These are phyloP conservation scores for Ceratobasidium sp. DNA, from an alignment of 1,284 basidiomycete species.

Conservation along the genomic window DNA sequence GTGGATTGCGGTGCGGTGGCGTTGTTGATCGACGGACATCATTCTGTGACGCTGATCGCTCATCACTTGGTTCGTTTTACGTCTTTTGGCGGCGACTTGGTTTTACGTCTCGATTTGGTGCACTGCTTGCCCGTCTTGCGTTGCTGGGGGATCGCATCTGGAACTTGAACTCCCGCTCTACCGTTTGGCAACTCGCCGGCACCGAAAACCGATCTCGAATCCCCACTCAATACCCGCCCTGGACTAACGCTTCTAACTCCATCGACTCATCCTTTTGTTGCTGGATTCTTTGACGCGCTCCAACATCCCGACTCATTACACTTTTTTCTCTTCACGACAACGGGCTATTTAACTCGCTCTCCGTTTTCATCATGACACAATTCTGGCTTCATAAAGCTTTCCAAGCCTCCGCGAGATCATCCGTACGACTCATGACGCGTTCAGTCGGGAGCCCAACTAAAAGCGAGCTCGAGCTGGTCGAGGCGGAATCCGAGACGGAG, in stretches of 20 bases:
- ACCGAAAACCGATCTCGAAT: no score
- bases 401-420: conserved; percentile 16
- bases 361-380: neutral
- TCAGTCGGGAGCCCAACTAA: neutral
- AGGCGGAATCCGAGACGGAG: neutral
- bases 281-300: no score
- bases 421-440: conserved; percentile 5
- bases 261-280: no score
- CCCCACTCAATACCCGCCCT: no score
- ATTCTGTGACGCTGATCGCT: neutral
- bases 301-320: neutral
- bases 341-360: neutral
- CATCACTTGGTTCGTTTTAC: neutral
- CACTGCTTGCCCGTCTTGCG: neutral
- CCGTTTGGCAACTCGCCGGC: no score
- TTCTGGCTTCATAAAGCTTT: neutral
- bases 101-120: neutral
- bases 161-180: neutral
- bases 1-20: no score
- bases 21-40: no score
- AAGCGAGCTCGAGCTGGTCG: neutral
- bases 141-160: neutral
- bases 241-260: no score
- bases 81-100: neutral
- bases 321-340: neutral